Evolutionary conservation across 768 basidiomycete species (phyloP), one percentile per base, ranked within the genome.

Genomic region (Pleurotus pulmonarius): DNA sequence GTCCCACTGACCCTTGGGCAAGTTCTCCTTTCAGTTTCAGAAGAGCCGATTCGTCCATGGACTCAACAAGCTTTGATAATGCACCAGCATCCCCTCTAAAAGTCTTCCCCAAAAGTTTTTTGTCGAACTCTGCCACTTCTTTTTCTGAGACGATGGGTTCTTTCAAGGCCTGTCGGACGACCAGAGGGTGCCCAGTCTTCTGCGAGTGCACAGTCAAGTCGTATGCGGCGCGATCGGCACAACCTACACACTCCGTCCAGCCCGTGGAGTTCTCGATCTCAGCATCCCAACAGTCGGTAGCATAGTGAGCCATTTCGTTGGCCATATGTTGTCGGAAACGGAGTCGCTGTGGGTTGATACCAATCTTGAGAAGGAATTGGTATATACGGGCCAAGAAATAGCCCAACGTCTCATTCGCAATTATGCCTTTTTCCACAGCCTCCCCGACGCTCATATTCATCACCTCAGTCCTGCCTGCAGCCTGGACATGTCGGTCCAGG

Each of bases 271-370:
- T 94, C 60, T 94, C 82, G 61, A 98, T 98, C 76, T 99, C 97
- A 43, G 95, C 97, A 68, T 99, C 97, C 97, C 97, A 99, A 72
- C 97, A 99, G 73, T 98, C 96, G 39, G 94, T 84, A 55, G 97
- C 96, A 70, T 99, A 99, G 71, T 98, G 97, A 1, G 97, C 97
- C 96, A 98, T 98, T 78, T 98, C 97, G 73, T 98, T 99, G 38
- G 74, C 82, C 97, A 98, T 98, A 70, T 99, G 97, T 67, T 99
- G 97, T 34, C 97, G 81, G 83, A 98, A 98, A 52, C 97, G 84
- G 60, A 98, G 76, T 6, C 94, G 83, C 46, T 67, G 60, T 12
- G 88, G 86, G 75, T 95, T 79, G 71, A 99, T 88, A 58, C 96
- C 97, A 65, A 98, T 92, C 73, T 90, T 90, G 62, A 86, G 64